Base-by-base conservation (phyloP, 164 flowering plant genomes). In the Buxus sempervirens region DNA sequence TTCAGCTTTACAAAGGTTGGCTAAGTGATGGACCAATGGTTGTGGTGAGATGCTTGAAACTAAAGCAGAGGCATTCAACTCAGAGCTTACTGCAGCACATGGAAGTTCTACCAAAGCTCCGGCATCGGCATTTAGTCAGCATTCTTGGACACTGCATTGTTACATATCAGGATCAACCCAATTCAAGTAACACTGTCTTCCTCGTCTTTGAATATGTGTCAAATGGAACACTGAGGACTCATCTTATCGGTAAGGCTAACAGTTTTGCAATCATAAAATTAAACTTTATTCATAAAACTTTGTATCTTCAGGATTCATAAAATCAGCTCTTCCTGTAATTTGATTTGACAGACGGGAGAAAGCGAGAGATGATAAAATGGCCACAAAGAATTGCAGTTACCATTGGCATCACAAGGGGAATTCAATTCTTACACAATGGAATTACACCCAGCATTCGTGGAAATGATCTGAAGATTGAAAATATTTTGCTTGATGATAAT, bases 71-170 rank as follows among this genome's bases (percentile, higher is more conserved):
- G 73, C 77, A 76, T 72, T 71, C 86, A 26, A 61, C 82, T 38
- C 88, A 91, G 65, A 80, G 65, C 66, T 61, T 90, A 70, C 56
- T 63, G 67, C 89, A 84, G 65, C 78, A 85, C 56, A 74, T 83
- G 76, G 96, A 91, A 74, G 78, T 71, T 0, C 61, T 90, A 58
- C 83, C 95, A 3, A 85, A 88, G 77, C 80, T 94, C 14, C 81
- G 91, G 70, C 93, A 94, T 73, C 82, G 78, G 23, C 88, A 94
- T 75, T 71, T 94, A 71, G 93, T 90, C 70, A 86, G 98, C 73
- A 80, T 87, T 69, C 82, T 94, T 24, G 98, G 98, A 13, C 98
- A 94, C 79, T 88, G 96, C 74, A 72, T 82, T 15, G 85, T 79
- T 49, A 73, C 80, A 32, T 71, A 80, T 70, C 83, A 77, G 70